phyloP scores from a whole-genome alignment of 108 stramenopile genomes.

The Pseudonitzschia pungens region DNA sequence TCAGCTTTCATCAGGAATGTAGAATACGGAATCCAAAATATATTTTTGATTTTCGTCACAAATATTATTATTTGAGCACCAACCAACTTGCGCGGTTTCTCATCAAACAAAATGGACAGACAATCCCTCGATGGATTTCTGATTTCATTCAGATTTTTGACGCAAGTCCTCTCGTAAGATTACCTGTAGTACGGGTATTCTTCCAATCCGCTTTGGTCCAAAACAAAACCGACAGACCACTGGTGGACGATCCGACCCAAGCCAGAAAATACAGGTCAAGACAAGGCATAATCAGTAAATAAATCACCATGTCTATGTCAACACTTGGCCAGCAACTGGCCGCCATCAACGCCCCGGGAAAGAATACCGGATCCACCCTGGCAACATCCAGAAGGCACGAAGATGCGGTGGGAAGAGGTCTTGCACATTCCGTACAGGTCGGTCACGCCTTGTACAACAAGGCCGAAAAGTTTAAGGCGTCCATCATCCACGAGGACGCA shows the following conservation, averaged over 20 bases:
- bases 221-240: too few species aligned
- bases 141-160: slow-evolving; percentile 1
- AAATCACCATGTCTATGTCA: slow-evolving; percentile 49
- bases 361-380: slow-evolving; percentile 23
- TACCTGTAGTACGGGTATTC: background rate
- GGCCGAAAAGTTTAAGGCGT: slow-evolving; percentile 43
- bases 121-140: background rate
- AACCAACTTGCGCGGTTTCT: slow-evolving; percentile 1
- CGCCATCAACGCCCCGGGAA: slow-evolving; percentile 31
- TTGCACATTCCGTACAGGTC: slow-evolving; percentile 51
- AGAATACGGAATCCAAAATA: slow-evolving; percentile 3
- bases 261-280: background rate
- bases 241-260: background rate
- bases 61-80: background rate
- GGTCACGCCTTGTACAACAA: slow-evolving; percentile 44
- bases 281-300: background rate
- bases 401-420: slow-evolving; percentile 61
- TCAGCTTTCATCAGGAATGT: background rate
- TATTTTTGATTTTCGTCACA: background rate
- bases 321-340: slow-evolving; percentile 54
- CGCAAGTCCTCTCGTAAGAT: background rate
- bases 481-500: slow-evolving; percentile 67
- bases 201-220: too few species aligned
- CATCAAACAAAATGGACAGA: background rate
- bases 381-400: slow-evolving; percentile 43